These are phyloP conservation scores for Acacia confusa DNA, from an alignment of 306 rosid genomes.

Conservation along the genomic window DNA sequence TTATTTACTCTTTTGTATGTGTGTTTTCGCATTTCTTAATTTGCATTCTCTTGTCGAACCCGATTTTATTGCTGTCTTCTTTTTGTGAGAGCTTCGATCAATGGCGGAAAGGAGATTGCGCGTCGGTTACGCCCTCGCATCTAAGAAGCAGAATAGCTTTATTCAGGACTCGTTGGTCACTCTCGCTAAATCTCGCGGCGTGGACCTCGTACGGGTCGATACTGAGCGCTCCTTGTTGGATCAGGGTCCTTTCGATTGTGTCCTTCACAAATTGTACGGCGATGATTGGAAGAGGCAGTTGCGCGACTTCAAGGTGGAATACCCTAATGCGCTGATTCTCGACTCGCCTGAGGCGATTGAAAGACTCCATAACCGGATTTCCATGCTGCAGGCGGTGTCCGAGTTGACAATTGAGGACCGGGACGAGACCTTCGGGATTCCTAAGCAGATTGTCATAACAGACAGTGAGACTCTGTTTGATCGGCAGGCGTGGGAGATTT, in stretches of 20 bases:
- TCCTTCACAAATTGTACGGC: slow-evolving; percentile 68
- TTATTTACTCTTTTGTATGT: slow-evolving; percentile 23
- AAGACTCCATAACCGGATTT: slow-evolving; percentile 66
- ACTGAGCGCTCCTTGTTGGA: slow-evolving; percentile 41
- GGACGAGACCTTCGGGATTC: slow-evolving; percentile 58
- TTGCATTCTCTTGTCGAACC: neutral
- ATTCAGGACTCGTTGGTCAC: slow-evolving; percentile 53
- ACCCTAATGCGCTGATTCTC: slow-evolving; percentile 54
- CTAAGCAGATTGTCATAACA: slow-evolving; percentile 65
- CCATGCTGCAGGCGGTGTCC: slow-evolving; percentile 71
- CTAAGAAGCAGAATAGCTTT: slow-evolving; percentile 68
- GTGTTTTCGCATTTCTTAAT: slow-evolving; percentile 26
- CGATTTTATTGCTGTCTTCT: neutral
- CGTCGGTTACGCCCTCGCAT: slow-evolving; percentile 58
- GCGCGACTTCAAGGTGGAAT: slow-evolving; percentile 34
- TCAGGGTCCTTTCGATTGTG: slow-evolving; percentile 65
- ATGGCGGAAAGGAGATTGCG: slow-evolving; percentile 66
- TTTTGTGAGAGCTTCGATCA: neutral
- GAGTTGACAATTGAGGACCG: slow-evolving; percentile 47
- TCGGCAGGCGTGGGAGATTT: slow-evolving; percentile 44
- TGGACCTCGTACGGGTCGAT: slow-evolving; percentile 58
- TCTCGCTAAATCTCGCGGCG: slow-evolving; percentile 54
- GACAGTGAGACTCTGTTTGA: slow-evolving; percentile 58
- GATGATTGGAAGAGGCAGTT: slow-evolving; percentile 55
- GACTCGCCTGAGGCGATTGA: slow-evolving; percentile 63